Evolutionary conservation across 257 asterid genomes (phyloP), one percentile per base, ranked within the genome.

Genomic region (Solanum piurae): DNA sequence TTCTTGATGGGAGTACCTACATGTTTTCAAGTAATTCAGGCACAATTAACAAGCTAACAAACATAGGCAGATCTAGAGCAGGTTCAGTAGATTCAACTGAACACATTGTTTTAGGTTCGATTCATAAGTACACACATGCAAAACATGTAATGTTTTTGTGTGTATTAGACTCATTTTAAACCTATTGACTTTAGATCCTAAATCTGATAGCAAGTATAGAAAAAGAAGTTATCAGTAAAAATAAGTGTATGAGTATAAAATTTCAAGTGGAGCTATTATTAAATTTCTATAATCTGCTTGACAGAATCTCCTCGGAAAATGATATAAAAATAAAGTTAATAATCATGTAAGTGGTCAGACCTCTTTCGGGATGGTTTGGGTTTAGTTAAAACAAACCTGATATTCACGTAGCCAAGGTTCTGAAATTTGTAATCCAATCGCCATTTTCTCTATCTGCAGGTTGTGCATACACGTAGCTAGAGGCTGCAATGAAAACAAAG

Each of bases 1-100:
- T 94, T 93, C 98, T 94, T n/a, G 94, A 94, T 55, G 98, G 98
- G 89, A 96, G 98, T 86, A 96, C 99, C 98, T 95, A 93, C 87
- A 86, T 37, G 23, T 64, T 71, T 83, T 27, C 49, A 10, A 44
- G 60, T 82, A 4, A 84, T 37, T 31, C 86, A 5, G 13, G 29
- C 58, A 25, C 20, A n/a, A 25, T 18, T n/a, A 85, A 40, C 31
- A 38, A 62, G 60, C 60, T 74, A 74, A 52, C 20, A 31, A 69
- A 33, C n/a, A 69, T 38, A 31, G 76, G 76, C 73, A 66, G 73
- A 66, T 66, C 9, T 66, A 66, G 73, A 66, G 36, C 9, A 9
- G 36, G 36, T 66, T 27, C 33, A 64, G 12, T 11, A 64, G 7
- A 33, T 64, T 68, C 38, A 14, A 69, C 76, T 69, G 38, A 69